Base-by-base conservation (phyloP, 352 stramenopile genomes). In the Phytophthora parvispora region DNA sequence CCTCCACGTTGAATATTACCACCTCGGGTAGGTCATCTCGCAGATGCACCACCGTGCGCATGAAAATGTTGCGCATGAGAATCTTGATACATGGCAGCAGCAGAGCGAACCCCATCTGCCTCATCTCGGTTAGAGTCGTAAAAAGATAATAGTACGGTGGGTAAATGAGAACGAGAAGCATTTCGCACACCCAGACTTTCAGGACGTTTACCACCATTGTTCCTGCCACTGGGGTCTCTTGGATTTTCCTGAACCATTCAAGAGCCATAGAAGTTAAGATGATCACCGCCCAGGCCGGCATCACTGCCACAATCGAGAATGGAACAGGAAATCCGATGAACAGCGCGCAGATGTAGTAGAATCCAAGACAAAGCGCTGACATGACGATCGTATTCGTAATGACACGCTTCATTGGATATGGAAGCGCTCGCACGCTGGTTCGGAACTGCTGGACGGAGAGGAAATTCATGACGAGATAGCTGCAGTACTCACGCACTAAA, bases 321-420 rank as follows among this genome's bases (percentile, higher is more conserved):
- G 64, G 64, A 24, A 71, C n/a, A 6, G 55, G 55, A 32, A 71
- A 53, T 13, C 34, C 45, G 27, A 57, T 36, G n/a, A n/a, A n/a
- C n/a, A n/a, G n/a, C n/a, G n/a, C n/a, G n/a, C n/a, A n/a, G n/a
- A n/a, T n/a, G n/a, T n/a, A n/a, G n/a, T n/a, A n/a, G n/a, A n/a
- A n/a, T n/a, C n/a, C n/a, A n/a, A n/a, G n/a, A n/a, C n/a, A n/a
- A n/a, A n/a, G n/a, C n/a, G n/a, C n/a, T n/a, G n/a, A n/a, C n/a
- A n/a, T n/a, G n/a, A 15, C 9, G 32, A 15, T 40, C 10, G 32
- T 40, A 40, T 40, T 40, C 32, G 16, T 15, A 16, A 40, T 18
- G 16, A 18, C 32, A 13, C 32, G 32, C 10, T 40, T 40, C 32
- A n/a, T n/a, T n/a, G n/a, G n/a, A n/a, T n/a, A n/a, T n/a, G n/a